phyloP scores from a whole-genome alignment of 352 stramenopile species.

The Pythium monospermum region DNA sequence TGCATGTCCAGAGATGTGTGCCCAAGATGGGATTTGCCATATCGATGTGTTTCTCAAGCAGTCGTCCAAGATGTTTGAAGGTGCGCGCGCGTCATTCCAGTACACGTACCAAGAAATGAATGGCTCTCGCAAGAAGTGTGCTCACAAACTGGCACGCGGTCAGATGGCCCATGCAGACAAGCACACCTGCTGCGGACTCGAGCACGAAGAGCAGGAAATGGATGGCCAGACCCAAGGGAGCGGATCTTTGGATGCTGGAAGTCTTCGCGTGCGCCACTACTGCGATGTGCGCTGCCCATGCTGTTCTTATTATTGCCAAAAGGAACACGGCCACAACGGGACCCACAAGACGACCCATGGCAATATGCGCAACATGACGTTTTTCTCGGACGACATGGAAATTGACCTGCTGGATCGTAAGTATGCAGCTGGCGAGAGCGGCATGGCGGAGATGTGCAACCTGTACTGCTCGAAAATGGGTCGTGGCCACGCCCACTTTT shows the following conservation, averaged over 20 bases:
- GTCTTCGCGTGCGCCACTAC: constrained; percentile 57
- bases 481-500: constrained; percentile 67
- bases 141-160: constrained; percentile 26
- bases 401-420: constrained; percentile 73
- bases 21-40: constrained; percentile 55
- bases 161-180: constrained; percentile 38
- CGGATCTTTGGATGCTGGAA: no score
- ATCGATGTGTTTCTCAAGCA: constrained; percentile 69
- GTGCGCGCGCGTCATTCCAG: constrained; percentile 49
- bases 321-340: constrained; percentile 44
- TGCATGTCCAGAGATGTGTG: constrained; percentile 47
- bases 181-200: constrained; percentile 44
- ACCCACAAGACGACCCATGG: constrained; percentile 62
- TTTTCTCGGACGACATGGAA: constrained; percentile 44
- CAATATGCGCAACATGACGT: constrained; percentile 81
- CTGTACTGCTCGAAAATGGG: constrained; percentile 80
- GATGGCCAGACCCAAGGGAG: no score
- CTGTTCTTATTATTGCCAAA: constrained; percentile 76
- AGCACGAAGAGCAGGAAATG: constrained; percentile 9
- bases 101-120: constrained; percentile 84
- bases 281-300: constrained; percentile 64
- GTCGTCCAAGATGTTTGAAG: constrained; percentile 59
- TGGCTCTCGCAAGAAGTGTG: constrained; percentile 60
- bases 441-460: constrained; percentile 78
- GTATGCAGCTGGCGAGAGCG: constrained; percentile 57